Evolutionary conservation across 306 rosid genomes (phyloP).

Genomic region (Canavalia gladiata): DNA sequence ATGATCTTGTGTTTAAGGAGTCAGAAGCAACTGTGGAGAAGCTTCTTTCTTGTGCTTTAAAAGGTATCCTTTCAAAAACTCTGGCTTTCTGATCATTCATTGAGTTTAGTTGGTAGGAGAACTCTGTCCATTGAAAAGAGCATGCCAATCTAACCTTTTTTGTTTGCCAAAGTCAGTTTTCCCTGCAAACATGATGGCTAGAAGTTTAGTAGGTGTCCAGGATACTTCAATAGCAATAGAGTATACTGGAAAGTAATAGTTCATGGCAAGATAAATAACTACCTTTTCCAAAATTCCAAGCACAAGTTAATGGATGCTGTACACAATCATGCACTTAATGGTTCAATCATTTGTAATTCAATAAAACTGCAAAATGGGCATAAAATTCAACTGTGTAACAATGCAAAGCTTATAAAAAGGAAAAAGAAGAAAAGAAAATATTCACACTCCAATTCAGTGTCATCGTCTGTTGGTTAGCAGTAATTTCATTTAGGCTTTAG

Average conservation of each 20-base stretch:
- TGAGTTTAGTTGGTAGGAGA: conserved; percentile 38
- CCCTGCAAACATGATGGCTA: conserved; percentile 4
- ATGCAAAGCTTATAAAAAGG: conserved; percentile 13
- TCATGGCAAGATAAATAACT: conserved; percentile 14
- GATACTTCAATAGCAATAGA: conserved; percentile 9
- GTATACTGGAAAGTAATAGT: conserved; percentile 9
- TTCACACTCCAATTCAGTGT: conserved; percentile 3
- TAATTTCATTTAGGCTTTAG: conserved; percentile 12
- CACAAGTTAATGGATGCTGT: conserved; percentile 27
- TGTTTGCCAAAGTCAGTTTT: conserved; percentile 19
- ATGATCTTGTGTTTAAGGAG: conserved; percentile 85
- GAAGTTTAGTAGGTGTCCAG: conserved; percentile 17
- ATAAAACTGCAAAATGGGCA: neutral
- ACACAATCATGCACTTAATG: conserved; percentile 10
- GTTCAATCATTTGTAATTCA: conserved; percentile 37
- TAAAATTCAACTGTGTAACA: conserved; percentile 25
- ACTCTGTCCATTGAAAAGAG: conserved; percentile 17
- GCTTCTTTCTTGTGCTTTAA: conserved; percentile 82
- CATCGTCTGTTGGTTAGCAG: conserved; percentile 28
- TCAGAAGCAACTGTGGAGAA: conserved; percentile 71
- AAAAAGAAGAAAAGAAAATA: conserved; percentile 22
- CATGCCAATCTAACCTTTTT: conserved; percentile 13
- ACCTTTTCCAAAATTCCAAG: conserved; percentile 13
- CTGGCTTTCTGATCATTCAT: conserved; percentile 26
- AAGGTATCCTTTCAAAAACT: conserved; percentile 65